phyloP scores from a whole-genome alignment of 116 monocot species.

The Posidonia oceanica region DNA sequence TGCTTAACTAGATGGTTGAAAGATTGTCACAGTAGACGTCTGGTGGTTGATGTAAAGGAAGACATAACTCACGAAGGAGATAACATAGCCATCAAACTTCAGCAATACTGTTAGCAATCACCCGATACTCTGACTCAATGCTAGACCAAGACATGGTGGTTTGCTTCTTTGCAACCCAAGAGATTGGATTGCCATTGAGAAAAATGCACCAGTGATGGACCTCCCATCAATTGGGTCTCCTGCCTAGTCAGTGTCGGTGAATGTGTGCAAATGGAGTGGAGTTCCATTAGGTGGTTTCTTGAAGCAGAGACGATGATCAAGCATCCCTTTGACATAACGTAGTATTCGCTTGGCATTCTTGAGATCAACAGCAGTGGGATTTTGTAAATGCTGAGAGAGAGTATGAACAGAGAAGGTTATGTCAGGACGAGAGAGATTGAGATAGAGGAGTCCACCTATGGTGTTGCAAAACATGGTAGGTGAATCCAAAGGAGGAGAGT shows the following conservation, averaged over 20 bases:
- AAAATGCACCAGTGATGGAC: not conserved
- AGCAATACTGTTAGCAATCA: too few relatives aligned
- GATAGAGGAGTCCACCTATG: not conserved
- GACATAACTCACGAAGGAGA: too few relatives aligned
- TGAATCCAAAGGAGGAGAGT: not conserved
- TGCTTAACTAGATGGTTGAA: not conserved
- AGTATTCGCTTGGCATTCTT: not conserved
- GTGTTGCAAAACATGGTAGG: accelerated
- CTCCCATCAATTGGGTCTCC: not conserved
- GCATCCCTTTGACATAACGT: not conserved
- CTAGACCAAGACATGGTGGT: not conserved
- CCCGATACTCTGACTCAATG: not conserved
- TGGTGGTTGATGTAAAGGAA: not conserved
- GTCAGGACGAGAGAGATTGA: not conserved
- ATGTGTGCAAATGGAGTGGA: too few relatives aligned
- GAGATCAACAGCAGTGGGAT: not conserved
- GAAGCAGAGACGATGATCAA: not conserved
- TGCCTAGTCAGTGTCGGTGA: not conserved
- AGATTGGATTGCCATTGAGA: not conserved
- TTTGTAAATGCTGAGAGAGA: not conserved
- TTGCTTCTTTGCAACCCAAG: not conserved
- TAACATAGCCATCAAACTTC: too few relatives aligned
- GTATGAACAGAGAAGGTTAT: not conserved
- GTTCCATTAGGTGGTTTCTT: not conserved
- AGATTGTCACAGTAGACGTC: not conserved